Conservation (phyloP, 768 basidiomycete genomes). For the Tulasnella sp. region DNA sequence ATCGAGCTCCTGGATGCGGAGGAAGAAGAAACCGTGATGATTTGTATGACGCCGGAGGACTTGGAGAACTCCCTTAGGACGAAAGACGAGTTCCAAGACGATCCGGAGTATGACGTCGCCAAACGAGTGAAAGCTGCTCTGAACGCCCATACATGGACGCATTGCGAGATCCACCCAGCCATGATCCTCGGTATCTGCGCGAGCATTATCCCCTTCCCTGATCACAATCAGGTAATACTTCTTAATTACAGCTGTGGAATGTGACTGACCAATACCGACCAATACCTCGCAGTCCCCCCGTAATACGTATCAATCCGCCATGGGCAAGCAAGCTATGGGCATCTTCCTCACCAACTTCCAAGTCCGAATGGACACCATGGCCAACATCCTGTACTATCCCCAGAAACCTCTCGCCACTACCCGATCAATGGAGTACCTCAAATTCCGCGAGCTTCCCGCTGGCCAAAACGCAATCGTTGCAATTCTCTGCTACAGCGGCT, state of each 20-base stretch:
- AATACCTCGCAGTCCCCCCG: conserved; percentile 70
- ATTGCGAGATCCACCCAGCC: conserved; percentile 98
- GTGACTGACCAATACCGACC: conserved; percentile 17
- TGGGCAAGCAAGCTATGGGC: conserved; percentile 99
- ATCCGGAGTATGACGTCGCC: conserved; percentile 74
- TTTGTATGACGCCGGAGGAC: conserved; percentile 97
- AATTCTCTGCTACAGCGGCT: conserved; percentile 96
- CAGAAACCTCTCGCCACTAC: conserved; percentile 99
- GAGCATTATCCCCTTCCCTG: conserved; percentile 98
- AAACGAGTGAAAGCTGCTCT: conserved; percentile 79
- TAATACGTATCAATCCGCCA: conserved; percentile 99
- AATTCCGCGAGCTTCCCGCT: conserved; percentile 96
- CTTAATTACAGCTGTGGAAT: background rate
- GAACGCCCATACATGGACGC: conserved; percentile 89
- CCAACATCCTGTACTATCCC: conserved; percentile 97
- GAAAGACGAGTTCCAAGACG: conserved; percentile 51
- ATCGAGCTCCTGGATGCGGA: conserved; percentile 95
- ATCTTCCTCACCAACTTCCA: conserved; percentile 97
- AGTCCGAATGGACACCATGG: conserved; percentile 99
- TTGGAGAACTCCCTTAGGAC: conserved; percentile 73
- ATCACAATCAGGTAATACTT: conserved; percentile 84
- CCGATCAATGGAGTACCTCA: conserved; percentile 97
- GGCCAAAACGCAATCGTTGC: conserved; percentile 99
- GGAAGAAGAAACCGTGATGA: conserved; percentile 99
- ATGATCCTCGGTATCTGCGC: conserved; percentile 99